Evolutionary conservation across 2,329 filamentous ascomycete genomes (phyloP), one percentile per base, ranked within the genome.

Genomic region (Penicillium decumbens): DNA sequence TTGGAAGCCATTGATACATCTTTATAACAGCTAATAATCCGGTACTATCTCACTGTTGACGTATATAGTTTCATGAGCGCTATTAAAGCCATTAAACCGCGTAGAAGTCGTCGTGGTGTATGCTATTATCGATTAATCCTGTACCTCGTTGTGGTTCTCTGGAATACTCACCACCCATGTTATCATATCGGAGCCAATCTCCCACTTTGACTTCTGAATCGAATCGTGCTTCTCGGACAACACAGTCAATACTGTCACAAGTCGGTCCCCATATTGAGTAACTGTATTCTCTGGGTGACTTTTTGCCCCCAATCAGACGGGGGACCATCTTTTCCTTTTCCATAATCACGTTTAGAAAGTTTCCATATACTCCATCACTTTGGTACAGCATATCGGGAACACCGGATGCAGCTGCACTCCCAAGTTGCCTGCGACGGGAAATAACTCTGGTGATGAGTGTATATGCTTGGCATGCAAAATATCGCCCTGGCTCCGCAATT

Each of bases 261-360:
- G 64, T 65, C 7, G 62, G 64, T 0, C 63, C 64, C 62, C 62
- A 65, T 24, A 66, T 53, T 1, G 58, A 59, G 38, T 65, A 65
- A 6, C 47, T 38, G 32, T 61, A 8, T 6, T 18, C n/a, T 33
- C 32, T n/a, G 2, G 6, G 15, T 37, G 18, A 37, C 18, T 6
- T 23, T 20, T 20, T 37, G 15, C 27, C 18, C 3, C n/a, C 23
- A 18, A 45, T n/a, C 15, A 52, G 13, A 25, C 20, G 15, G 6
- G 39, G 43, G 4, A 30, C 18, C 29, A 54, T 45, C 0, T 45
- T 24, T 15, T 58, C 53, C n/a, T 54, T 47, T 25, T 60, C 59
- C 24, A 53, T 47, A 20, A 54, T 41, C 3, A 51, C 50, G 27
- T 53, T 55, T 38, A 49, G 53, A 38, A 66, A 65, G 30, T 54